Conservation (phyloP, 768 basidiomycete species). For the Tulasnella sp. region DNA sequence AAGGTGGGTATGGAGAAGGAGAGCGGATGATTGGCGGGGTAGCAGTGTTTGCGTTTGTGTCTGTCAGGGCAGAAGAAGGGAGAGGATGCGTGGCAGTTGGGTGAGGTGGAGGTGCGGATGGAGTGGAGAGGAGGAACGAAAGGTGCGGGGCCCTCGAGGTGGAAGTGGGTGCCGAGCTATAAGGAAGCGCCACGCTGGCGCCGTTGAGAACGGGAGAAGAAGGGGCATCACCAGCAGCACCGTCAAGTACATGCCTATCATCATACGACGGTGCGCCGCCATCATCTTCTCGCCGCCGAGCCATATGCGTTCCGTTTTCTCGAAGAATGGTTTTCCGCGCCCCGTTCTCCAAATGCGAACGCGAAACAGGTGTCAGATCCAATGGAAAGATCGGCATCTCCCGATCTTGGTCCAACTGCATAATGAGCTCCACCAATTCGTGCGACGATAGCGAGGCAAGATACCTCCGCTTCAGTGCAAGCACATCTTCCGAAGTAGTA, state of each 20-base stretch:
- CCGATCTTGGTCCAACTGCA: slow-evolving; percentile 40
- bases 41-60: no score
- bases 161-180: slow-evolving; percentile 50
- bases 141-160: slow-evolving; percentile 28
- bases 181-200: slow-evolving; percentile 18
- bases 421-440: slow-evolving; percentile 62
- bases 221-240: slow-evolving; percentile 20
- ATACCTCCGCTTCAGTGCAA: slow-evolving; percentile 46
- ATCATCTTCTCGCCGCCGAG: not conserved
- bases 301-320: slow-evolving; percentile 11
- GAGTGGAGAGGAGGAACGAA: slow-evolving; percentile 41
- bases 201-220: slow-evolving; percentile 22
- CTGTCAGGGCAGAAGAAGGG: no score
- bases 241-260: slow-evolving; percentile 23
- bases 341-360: slow-evolving; percentile 32
- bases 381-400: slow-evolving; percentile 49
- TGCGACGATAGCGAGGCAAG: slow-evolving; percentile 51
- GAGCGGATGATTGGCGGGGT: slow-evolving; percentile 26
- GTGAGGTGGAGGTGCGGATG: slow-evolving; percentile 25
- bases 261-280: slow-evolving; percentile 16
- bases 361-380: slow-evolving; percentile 49
- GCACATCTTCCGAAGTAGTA: not conserved
- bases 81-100: slow-evolving; percentile 26
- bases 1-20: slow-evolving; percentile 25
- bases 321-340: slow-evolving; percentile 21